Conservation (phyloP, 106 monocot genomes). For the Hemerocallis citrina region DNA sequence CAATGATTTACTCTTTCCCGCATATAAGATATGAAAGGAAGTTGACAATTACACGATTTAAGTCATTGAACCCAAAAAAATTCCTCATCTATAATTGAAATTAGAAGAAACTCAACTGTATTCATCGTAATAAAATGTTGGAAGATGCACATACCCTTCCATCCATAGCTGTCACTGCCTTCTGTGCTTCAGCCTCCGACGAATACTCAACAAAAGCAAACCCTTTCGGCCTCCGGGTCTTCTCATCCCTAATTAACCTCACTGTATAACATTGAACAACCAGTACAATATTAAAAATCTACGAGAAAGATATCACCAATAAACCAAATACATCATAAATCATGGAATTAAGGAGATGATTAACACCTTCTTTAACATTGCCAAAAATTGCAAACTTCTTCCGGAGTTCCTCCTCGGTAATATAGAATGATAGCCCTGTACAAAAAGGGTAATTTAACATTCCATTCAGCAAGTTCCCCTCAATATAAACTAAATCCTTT, state of each 20-base stretch:
- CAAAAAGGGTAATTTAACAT: background rate
- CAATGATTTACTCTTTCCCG: too few species aligned
- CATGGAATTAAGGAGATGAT: too few species aligned
- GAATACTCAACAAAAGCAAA: conserved; percentile 35
- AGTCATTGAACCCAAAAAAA: too few species aligned
- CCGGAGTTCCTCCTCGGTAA: background rate
- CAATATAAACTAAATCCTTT: background rate
- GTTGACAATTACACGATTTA: too few species aligned
- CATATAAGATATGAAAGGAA: too few species aligned
- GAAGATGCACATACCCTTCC: conserved; percentile 37
- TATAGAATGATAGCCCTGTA: background rate
- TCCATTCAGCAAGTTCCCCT: background rate
- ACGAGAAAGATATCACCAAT: background rate
- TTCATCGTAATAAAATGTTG: too few species aligned
- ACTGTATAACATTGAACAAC: conserved; percentile 5
- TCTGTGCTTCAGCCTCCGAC: conserved; percentile 30
- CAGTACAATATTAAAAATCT: background rate
- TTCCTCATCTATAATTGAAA: too few species aligned
- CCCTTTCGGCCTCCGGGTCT: conserved; percentile 25
- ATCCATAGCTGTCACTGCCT: conserved; percentile 46
- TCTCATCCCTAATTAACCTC: conserved; percentile 28
- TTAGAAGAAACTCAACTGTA: too few species aligned
- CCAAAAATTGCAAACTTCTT: background rate
- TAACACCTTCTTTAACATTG: background rate
- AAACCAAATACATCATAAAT: too few species aligned